Evolutionary conservation across 2,329 filamentous ascomycete species (phyloP).

Genomic region (Penicillium sp.): DNA sequence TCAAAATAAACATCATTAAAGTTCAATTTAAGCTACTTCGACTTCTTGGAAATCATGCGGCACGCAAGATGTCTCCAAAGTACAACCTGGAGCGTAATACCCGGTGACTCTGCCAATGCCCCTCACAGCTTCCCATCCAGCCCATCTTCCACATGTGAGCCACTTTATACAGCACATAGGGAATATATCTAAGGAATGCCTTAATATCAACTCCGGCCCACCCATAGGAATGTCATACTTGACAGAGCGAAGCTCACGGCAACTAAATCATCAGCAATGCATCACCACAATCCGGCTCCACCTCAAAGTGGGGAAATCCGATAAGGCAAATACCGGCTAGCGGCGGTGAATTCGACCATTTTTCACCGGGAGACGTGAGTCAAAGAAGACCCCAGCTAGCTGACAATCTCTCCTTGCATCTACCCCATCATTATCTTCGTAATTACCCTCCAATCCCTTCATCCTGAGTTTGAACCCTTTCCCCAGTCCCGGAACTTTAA

Average conservation of each 20-base stretch:
- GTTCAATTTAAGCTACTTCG: not conserved
- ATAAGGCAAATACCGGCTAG: conserved; percentile 19
- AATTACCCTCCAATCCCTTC: not conserved
- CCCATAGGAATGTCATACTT: not conserved
- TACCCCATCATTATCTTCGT: not conserved
- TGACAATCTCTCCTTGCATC: not conserved
- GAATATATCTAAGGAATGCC: not conserved
- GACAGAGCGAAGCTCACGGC: not conserved
- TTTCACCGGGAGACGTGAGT: conserved; percentile 14
- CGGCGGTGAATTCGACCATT: conserved; percentile 13
- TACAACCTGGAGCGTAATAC: too few species aligned
- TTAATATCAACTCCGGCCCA: not conserved
- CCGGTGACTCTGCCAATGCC: too few species aligned
- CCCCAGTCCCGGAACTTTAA: too few species aligned
- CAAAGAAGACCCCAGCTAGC: not conserved
- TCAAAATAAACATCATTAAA: not conserved
- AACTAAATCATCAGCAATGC: not conserved
- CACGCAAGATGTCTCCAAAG: not conserved
- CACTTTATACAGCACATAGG: not conserved
- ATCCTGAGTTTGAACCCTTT: not conserved
- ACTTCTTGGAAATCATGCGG: not conserved
- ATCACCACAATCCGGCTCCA: conserved; percentile 1
- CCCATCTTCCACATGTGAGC: not conserved
- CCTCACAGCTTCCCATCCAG: not conserved
- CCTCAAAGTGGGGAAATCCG: conserved; percentile 10